Evolutionary conservation across 306 rosid genomes (phyloP).

Genomic region (Alnus rubra): DNA sequence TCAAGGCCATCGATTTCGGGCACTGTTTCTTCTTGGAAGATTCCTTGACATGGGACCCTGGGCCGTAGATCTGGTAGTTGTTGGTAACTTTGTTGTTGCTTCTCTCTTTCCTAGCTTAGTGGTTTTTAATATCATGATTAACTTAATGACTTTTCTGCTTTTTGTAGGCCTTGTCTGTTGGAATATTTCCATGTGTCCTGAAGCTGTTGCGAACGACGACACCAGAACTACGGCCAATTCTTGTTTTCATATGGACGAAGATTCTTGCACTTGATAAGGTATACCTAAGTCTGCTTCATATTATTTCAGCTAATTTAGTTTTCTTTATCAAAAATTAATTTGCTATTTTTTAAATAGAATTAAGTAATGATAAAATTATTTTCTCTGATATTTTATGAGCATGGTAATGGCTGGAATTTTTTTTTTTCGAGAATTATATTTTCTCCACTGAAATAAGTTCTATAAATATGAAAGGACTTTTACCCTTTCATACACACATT

Average conservation of each 20-base stretch:
- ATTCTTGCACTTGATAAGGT: slow-evolving; percentile 99
- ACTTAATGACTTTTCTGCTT: slow-evolving; percentile 18
- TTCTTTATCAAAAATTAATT: not conserved
- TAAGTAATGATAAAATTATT: not conserved
- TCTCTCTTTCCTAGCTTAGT: slow-evolving; percentile 11
- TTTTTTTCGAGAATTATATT: too few species aligned
- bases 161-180: slow-evolving; percentile 85
- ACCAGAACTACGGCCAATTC: slow-evolving; percentile 90
- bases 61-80: slow-evolving; percentile 95
- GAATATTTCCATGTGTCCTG: slow-evolving; percentile 96
- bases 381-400: not conserved
- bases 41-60: slow-evolving; percentile 99
- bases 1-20: slow-evolving; percentile 90
- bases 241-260: slow-evolving; percentile 98
- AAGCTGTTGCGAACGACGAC: slow-evolving; percentile 94
- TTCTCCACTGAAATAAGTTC: too few species aligned
- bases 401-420: too few species aligned
- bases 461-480: too few species aligned
- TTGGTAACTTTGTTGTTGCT: slow-evolving; percentile 1
- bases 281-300: slow-evolving; percentile 21
- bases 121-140: slow-evolving; percentile 13
- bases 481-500: too few species aligned
- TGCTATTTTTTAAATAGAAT: not conserved
- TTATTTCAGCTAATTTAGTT: slow-evolving; percentile 1
- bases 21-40: slow-evolving; percentile 91